Conservation (phyloP, 495 filamentous ascomycete species). For the Aspergillus olivimuriae region DNA sequence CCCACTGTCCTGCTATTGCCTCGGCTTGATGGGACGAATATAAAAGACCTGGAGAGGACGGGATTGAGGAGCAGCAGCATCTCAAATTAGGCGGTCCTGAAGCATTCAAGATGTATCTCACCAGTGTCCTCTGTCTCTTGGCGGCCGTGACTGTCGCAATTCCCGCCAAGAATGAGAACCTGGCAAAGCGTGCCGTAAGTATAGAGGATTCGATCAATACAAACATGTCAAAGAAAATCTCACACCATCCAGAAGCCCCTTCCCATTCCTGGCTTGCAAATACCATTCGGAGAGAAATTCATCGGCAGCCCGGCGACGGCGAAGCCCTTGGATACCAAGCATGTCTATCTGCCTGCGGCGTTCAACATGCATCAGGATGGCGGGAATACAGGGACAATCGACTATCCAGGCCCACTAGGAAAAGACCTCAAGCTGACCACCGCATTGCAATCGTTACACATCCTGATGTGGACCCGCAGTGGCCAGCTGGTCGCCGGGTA, state of each 20-base stretch:
- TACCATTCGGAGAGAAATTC: neutral
- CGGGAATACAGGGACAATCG: conserved; percentile 1
- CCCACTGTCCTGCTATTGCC: neutral
- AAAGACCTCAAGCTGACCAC: neutral
- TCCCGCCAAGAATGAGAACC: neutral
- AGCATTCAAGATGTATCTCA: neutral
- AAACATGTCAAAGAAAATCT: no score
- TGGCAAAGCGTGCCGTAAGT: neutral
- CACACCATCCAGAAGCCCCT: neutral
- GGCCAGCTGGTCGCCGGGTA: neutral
- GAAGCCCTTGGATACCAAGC: neutral
- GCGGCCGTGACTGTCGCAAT: neutral
- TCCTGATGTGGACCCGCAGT: neutral
- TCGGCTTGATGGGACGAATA: neutral
- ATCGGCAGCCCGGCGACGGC: neutral
- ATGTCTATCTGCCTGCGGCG: neutral
- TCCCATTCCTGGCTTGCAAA: neutral
- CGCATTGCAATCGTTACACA: neutral
- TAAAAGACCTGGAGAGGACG: no score
- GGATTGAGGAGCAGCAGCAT: no score
- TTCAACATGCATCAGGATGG: conserved; percentile 4
- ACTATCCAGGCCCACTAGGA: neutral
- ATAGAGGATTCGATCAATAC: no score
- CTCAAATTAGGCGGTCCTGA: no score
- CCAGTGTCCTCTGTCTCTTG: neutral